A percentile compares a stretch with the other conserved stretches of the same genome.
These are phyloP conservation scores for Sugiyamaella xylanicola DNA, from an alignment of 1,139 yeast species.

Conservation along the genomic window DNA sequence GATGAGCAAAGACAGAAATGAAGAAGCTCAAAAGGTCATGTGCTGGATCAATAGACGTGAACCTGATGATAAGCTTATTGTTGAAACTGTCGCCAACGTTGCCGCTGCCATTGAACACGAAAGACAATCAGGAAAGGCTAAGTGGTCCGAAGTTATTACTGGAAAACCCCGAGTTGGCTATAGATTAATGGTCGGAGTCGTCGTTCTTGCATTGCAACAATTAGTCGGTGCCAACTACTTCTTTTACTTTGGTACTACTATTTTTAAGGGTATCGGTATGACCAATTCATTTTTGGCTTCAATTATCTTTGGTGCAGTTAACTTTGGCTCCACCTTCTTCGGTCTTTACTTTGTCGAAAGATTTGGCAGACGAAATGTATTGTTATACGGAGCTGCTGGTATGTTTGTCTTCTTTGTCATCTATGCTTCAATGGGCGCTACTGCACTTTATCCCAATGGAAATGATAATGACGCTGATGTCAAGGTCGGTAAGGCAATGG, in stretches of 20 bases:
- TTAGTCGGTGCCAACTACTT: conserved; percentile 80
- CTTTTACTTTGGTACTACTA: conserved; percentile 78
- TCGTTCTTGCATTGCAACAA: conserved; percentile 72
- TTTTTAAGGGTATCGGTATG: conserved; percentile 76
- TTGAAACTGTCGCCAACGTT: conserved; percentile 59
- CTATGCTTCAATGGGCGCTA: conserved; percentile 70
- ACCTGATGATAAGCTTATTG: conserved; percentile 59
- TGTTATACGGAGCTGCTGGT: conserved; percentile 63
- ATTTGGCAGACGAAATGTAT: conserved; percentile 69
- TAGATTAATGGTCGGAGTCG: conserved; percentile 65
- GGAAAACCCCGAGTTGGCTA: conserved; percentile 69
- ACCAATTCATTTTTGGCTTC: conserved; percentile 66
- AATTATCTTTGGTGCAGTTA: conserved; percentile 75
- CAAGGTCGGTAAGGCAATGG: conserved; percentile 52
- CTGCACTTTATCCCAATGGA: conserved; percentile 51
- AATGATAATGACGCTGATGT: conserved; percentile 51
- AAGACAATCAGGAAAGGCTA: conserved; percentile 61
- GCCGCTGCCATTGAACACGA: conserved; percentile 67
- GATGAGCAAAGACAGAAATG: conserved; percentile 55
- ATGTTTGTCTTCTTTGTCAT: conserved; percentile 68
- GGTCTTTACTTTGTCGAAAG: conserved; percentile 68
- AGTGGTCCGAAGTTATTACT: conserved; percentile 64
- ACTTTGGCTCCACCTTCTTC: conserved; percentile 71
- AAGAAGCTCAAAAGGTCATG: conserved; percentile 61
- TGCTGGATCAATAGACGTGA: conserved; percentile 66